phyloP scores from a whole-genome alignment of 1,284 basidiomycete species.

The Athelia sp. region DNA sequence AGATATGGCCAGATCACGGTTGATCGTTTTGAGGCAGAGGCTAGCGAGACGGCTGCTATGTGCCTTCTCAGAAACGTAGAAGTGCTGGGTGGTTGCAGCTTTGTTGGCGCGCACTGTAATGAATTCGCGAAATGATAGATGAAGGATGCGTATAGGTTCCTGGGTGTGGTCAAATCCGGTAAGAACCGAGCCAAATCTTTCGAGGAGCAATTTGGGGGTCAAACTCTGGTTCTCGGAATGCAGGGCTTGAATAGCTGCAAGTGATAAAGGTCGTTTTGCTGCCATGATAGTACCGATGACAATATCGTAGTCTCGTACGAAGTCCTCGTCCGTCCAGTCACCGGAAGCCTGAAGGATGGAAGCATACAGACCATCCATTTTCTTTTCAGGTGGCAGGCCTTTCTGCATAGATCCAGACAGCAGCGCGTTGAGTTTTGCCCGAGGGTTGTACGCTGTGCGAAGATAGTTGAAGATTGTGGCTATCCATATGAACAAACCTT shows the following conservation, averaged over 20 bases:
- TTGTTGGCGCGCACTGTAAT: slow-evolving; percentile 8
- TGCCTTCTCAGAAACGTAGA: slow-evolving; percentile 2
- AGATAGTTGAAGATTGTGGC: slow-evolving; percentile 15
- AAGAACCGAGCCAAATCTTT: slow-evolving; percentile 9
- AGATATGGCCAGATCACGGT: background rate
- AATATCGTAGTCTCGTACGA: slow-evolving; percentile 14
- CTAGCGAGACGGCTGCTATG: slow-evolving; percentile 5
- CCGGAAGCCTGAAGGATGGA: slow-evolving; percentile 14
- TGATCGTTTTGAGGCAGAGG: slow-evolving; percentile 3
- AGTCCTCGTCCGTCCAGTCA: slow-evolving; percentile 17
- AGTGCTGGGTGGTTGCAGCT: background rate
- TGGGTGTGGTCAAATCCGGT: slow-evolving; percentile 1
- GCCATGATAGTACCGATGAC: slow-evolving; percentile 18
- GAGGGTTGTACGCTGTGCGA: slow-evolving; percentile 4
- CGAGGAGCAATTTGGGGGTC: slow-evolving; percentile 6
- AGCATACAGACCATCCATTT: slow-evolving; percentile 17
- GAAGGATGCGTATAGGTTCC: slow-evolving; percentile 8
- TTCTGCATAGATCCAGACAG: background rate
- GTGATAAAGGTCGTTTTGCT: slow-evolving; percentile 11
- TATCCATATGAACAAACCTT: slow-evolving; percentile 19
- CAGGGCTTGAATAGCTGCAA: slow-evolving; percentile 12
- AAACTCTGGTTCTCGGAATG: slow-evolving; percentile 6
- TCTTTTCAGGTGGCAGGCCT: slow-evolving; percentile 4
- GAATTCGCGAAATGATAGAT: slow-evolving; percentile 16
- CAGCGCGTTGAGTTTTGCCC: slow-evolving; percentile 9